Evolutionary conservation across 352 stramenopile species (phyloP).

Genomic region (Elongisporangium undulatum): DNA sequence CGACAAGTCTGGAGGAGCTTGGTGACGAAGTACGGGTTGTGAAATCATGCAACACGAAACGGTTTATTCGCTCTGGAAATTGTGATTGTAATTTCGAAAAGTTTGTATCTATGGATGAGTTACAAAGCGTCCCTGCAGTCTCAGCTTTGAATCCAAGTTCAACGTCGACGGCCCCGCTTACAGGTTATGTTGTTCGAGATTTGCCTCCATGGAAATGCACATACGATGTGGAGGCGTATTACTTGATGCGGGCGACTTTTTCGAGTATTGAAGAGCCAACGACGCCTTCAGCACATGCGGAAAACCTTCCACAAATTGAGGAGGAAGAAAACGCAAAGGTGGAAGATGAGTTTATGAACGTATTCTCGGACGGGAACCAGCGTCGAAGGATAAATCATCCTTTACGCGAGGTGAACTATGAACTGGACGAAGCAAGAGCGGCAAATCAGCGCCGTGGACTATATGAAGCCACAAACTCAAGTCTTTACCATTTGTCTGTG

Average conservation of each 20-base stretch:
- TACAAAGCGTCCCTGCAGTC: constrained; percentile 21
- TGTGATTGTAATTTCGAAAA: constrained; percentile 82
- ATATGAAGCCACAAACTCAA: constrained; percentile 84
- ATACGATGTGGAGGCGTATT: constrained; percentile 87
- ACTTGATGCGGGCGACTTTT: constrained; percentile 81
- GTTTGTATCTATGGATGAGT: constrained; percentile 67
- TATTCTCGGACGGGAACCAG: constrained; percentile 52
- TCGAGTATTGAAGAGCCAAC: constrained; percentile 50
- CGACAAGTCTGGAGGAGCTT: constrained; percentile 77
- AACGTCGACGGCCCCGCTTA: constrained; percentile 41
- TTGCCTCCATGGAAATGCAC: constrained; percentile 85
- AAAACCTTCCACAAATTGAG: background rate
- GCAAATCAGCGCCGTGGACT: constrained; percentile 71
- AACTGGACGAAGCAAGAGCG: constrained; percentile 73
- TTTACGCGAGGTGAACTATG: constrained; percentile 67
- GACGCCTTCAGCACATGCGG: background rate
- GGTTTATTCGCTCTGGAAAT: constrained; percentile 73
- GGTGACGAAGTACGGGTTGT: constrained; percentile 62
- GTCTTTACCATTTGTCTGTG: constrained; percentile 78
- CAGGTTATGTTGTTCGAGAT: constrained; percentile 80
- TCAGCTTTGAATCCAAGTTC: constrained; percentile 1
- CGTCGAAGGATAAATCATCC: constrained; percentile 49
- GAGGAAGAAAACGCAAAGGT: constrained; percentile 33
- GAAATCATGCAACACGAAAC: constrained; percentile 73
- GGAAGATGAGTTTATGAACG: constrained; percentile 76